Percentiles rank a stretch among this genome's conserved stretches.
Evolutionary conservation across 495 filamentous ascomycete genomes (phyloP).

Genomic region (Aspergillus panamensis): DNA sequence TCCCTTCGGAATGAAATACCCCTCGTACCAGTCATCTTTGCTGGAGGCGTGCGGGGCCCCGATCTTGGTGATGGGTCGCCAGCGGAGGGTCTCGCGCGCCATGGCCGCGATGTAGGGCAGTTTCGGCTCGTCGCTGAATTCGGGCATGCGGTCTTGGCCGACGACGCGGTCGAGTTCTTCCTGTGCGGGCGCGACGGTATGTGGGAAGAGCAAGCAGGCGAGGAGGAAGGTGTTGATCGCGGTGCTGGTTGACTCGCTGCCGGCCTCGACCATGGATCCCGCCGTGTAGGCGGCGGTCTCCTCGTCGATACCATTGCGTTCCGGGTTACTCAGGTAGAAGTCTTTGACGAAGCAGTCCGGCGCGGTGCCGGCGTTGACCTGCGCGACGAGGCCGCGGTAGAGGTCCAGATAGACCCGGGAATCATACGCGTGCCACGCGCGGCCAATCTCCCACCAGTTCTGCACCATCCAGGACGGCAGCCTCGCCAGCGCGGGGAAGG

Average conservation of each 20-base stretch:
- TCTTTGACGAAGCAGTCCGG: background rate
- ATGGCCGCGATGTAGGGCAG: conserved; percentile 5
- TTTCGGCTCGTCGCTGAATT: conserved; percentile 4
- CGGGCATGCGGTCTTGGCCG: background rate
- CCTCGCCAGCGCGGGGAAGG: background rate
- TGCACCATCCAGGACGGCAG: background rate
- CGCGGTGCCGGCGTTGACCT: background rate
- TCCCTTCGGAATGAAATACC: conserved; percentile 1
- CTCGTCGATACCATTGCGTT: background rate
- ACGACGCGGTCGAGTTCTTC: background rate
- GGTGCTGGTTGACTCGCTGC: background rate
- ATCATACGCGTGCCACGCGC: background rate
- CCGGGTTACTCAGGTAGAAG: background rate
- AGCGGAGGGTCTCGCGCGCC: conserved; percentile 7
- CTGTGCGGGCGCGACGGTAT: background rate
- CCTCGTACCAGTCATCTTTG: conserved; percentile 1
- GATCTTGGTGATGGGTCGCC: conserved; percentile 4
- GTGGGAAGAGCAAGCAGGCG: background rate
- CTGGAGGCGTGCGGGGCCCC: background rate
- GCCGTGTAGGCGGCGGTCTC: background rate
- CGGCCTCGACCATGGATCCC: background rate
- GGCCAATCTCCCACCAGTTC: background rate
- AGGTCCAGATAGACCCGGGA: background rate
- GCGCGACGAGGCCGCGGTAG: background rate
- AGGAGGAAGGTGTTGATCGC: background rate